These are phyloP conservation scores for Scheffersomyces segobiensis DNA, from an alignment of 1,139 yeast genomes.

Conservation along the genomic window DNA sequence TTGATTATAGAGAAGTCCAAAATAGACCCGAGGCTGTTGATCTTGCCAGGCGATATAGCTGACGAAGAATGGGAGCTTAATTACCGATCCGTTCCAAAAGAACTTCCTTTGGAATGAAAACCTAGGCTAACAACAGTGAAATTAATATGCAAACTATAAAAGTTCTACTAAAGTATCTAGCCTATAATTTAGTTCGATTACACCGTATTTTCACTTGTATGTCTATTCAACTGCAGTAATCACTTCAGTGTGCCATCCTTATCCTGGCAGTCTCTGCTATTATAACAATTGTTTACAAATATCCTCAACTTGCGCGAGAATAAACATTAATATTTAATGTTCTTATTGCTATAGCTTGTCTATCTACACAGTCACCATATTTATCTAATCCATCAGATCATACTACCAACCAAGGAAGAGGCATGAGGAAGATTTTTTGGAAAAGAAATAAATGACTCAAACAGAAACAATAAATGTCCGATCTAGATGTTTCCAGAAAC, in stretches of 20 bases:
- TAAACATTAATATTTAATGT: background rate
- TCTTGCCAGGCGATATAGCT: background rate
- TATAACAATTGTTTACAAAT: no score
- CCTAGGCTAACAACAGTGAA: background rate
- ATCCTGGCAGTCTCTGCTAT: no score
- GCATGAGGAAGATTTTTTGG: no score
- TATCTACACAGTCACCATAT: background rate
- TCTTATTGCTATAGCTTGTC: no score
- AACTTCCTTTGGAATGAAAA: background rate
- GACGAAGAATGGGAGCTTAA: slow-evolving; percentile 1
- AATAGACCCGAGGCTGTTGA: background rate
- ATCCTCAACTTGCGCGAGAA: no score
- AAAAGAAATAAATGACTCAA: background rate
- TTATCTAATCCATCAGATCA: background rate
- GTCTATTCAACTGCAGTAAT: no score
- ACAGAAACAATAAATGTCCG: background rate
- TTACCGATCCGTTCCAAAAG: background rate
- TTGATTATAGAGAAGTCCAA: slow-evolving; percentile 1
- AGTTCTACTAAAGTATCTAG: no score
- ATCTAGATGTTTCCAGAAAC: background rate
- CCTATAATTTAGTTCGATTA: no score
- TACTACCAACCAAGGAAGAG: background rate
- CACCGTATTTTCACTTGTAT: no score
- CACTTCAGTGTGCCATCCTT: no score
- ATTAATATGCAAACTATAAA: no score